A percentile compares a stretch with the other conserved stretches of the same genome.
Evolutionary conservation across 1,284 basidiomycete species (phyloP).

Genomic region (Cryptococcus wingfieldii): DNA sequence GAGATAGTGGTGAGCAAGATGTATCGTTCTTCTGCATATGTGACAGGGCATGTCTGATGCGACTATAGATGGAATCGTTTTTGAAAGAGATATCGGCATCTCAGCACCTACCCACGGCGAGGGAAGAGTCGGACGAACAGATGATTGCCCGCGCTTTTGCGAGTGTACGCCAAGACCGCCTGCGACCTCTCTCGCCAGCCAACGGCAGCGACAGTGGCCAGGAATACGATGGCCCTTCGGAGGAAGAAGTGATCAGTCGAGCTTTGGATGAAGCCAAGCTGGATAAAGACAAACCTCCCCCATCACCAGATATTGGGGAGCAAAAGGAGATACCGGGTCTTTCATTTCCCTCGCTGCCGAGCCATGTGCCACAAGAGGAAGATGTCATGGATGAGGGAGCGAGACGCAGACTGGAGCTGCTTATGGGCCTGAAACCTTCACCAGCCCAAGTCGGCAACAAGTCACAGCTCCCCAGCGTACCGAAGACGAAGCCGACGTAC

Average conservation of each 20-base stretch:
- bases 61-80: slow-evolving; percentile 12
- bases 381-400: slow-evolving; percentile 14
- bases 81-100: slow-evolving; percentile 2
- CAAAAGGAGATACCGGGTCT: slow-evolving; percentile 1
- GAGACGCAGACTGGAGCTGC: slow-evolving; percentile 20
- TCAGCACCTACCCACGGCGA: background rate
- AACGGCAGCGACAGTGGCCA: background rate
- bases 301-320: background rate
- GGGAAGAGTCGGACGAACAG: background rate
- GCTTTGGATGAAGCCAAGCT: slow-evolving; percentile 32
- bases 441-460: slow-evolving; percentile 3
- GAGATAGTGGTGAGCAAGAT: slow-evolving; percentile 1
- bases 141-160: slow-evolving; percentile 7
- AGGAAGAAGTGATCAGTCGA: slow-evolving; percentile 29
- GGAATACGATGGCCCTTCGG: slow-evolving; percentile 25
- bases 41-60: background rate
- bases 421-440: slow-evolving; percentile 30
- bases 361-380: slow-evolving; percentile 14
- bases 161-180: background rate
- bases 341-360: slow-evolving; percentile 24
- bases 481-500: slow-evolving; percentile 11
- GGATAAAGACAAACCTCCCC: slow-evolving; percentile 4
- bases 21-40: slow-evolving; percentile 1
- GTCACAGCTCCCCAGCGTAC: background rate
- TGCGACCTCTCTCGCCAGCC: background rate